Conservation (phyloP, 441 rosid species). For the Arabidopsis lyrata region DNA sequence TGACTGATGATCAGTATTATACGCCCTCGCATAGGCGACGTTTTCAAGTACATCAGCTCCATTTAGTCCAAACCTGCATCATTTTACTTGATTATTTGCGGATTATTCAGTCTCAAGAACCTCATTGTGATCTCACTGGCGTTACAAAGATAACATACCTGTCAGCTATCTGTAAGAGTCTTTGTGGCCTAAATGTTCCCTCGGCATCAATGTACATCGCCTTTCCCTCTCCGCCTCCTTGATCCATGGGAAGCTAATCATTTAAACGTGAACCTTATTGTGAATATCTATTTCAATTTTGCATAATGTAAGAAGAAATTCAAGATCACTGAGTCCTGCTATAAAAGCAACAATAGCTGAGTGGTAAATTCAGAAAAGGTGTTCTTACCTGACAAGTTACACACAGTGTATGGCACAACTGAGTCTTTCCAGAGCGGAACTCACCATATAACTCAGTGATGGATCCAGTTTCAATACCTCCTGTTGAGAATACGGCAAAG, state of each 20-base stretch:
- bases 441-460: constrained; percentile 96
- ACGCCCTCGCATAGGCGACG: constrained; percentile 96
- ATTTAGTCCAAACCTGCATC: constrained; percentile 81
- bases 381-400: constrained; percentile 92
- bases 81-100: constrained; percentile 26
- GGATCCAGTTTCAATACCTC: constrained; percentile 96
- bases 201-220: constrained; percentile 99
- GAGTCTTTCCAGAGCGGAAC: constrained; percentile 97
- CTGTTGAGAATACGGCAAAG: constrained; percentile 44
- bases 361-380: constrained; percentile 9
- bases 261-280: constrained; percentile 18
- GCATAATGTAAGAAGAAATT: not conserved
- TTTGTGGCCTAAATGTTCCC: constrained; percentile 95
- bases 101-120: constrained; percentile 10
- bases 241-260: constrained; percentile 93
- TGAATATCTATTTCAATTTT: constrained; percentile 25
- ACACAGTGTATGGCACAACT: constrained; percentile 94
- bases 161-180: constrained; percentile 92
- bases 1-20: constrained; percentile 96
- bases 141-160: constrained; percentile 51
- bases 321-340: constrained; percentile 1
- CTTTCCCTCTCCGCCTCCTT: constrained; percentile 98
- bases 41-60: constrained; percentile 96
- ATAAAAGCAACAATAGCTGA: constrained; percentile 20
- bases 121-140: constrained; percentile 11